phyloP scores from a whole-genome alignment of 2,329 filamentous ascomycete genomes.

The Truncatella angustata region DNA sequence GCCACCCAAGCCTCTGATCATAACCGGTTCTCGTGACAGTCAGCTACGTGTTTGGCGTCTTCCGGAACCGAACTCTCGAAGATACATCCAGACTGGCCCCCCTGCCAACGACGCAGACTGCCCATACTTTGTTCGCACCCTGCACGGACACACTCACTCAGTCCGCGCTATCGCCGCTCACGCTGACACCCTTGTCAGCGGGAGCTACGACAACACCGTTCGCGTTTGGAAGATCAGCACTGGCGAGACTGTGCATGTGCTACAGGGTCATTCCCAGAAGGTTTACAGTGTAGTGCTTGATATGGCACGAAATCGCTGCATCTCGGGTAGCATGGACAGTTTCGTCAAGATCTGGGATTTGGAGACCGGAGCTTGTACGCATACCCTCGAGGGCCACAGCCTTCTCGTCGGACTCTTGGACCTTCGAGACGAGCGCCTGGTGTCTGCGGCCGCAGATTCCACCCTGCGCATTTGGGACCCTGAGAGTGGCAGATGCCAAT shows the following conservation, averaged over 20 bases:
- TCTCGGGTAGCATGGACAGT: constrained; percentile 98
- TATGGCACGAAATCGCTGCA: constrained; percentile 87
- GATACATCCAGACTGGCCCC: constrained; percentile 76
- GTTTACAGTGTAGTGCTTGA: constrained; percentile 97
- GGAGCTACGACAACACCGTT: constrained; percentile 93
- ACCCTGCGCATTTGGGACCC: constrained; percentile 97
- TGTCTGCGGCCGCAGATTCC: constrained; percentile 92
- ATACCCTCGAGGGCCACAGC: constrained; percentile 89
- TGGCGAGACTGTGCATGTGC: constrained; percentile 78
- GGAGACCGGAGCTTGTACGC: constrained; percentile 77
- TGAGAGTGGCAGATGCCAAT: constrained; percentile 85
- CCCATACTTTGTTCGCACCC: constrained; percentile 87
- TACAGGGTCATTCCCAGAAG: constrained; percentile 86
- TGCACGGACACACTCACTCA: constrained; percentile 86
- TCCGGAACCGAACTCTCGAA: constrained; percentile 73
- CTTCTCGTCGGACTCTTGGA: constrained; percentile 91
- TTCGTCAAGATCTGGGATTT: constrained; percentile 97
- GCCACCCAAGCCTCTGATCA: constrained; percentile 92
- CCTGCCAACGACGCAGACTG: constrained; percentile 76
- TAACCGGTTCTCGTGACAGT: constrained; percentile 93
- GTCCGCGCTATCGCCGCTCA: constrained; percentile 95
- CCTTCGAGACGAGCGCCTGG: constrained; percentile 82
- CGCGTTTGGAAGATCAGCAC: constrained; percentile 98
- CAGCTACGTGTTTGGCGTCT: constrained; percentile 93
- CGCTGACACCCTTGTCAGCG: constrained; percentile 93